These are phyloP conservation scores for Metschnikowia orientalis DNA, from an alignment of 805 yeast species.

Conservation along the genomic window DNA sequence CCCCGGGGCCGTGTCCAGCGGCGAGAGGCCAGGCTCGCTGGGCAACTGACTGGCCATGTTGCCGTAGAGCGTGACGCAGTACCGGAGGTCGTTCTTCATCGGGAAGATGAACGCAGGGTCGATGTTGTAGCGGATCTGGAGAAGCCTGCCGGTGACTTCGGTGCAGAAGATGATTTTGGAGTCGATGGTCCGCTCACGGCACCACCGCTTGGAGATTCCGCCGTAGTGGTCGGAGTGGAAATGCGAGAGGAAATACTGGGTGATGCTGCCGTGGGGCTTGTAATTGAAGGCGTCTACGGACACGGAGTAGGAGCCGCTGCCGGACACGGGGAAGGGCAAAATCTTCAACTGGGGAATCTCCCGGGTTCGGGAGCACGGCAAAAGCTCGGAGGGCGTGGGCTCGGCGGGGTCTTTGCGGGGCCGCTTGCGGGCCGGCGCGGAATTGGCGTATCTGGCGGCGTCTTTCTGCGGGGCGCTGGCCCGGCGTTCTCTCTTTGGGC, in stretches of 20 bases:
- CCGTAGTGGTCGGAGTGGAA: slow-evolving; percentile 95
- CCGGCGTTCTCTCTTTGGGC: slow-evolving; percentile 6
- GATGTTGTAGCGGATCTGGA: slow-evolving; percentile 52
- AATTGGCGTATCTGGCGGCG: slow-evolving; percentile 9
- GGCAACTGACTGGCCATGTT: slow-evolving; percentile 17
- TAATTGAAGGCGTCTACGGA: slow-evolving; percentile 65
- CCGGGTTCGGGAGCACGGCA: slow-evolving; percentile 16
- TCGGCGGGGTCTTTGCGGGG: slow-evolving; percentile 5
- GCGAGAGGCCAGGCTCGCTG: slow-evolving; percentile 17
- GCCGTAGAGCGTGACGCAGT: slow-evolving; percentile 20
- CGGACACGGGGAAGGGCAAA: slow-evolving; percentile 35
- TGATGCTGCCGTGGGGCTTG: slow-evolving; percentile 41
- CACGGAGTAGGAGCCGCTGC: slow-evolving; percentile 32
- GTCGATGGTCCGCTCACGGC: slow-evolving; percentile 35
- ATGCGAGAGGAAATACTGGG: slow-evolving; percentile 65
- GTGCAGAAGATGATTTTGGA: slow-evolving; percentile 72
- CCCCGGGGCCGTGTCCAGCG: slow-evolving; percentile 24
- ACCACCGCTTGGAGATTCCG: slow-evolving; percentile 78
- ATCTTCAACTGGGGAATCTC: slow-evolving; percentile 55
- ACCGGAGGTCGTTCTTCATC: slow-evolving; percentile 39
- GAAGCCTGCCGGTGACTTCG: slow-evolving; percentile 57
- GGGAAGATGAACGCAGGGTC: slow-evolving; percentile 43
- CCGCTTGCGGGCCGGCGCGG: slow-evolving; percentile 7
- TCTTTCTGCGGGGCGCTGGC: slow-evolving; percentile 12
- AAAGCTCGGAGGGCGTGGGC: slow-evolving; percentile 8